A percentile compares a stretch with the other conserved stretches of the same genome.
phyloP scores from a whole-genome alignment of 2,329 filamentous ascomycete species.

The Hypoxylon sp. region DNA sequence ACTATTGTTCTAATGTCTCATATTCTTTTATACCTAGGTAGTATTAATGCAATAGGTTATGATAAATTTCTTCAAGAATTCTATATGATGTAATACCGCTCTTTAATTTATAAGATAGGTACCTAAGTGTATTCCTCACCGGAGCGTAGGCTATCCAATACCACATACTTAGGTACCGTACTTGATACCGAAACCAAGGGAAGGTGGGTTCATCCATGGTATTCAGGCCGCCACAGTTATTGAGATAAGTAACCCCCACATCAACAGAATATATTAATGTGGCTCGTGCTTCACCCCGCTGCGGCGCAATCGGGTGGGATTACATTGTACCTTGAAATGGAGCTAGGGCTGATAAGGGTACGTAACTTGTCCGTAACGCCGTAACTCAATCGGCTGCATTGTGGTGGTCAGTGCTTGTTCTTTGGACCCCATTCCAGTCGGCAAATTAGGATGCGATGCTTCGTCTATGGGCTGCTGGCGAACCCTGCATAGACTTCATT shows the following conservation, averaged over 20 bases:
- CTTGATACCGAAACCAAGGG: not conserved
- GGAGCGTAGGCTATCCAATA: too few relatives aligned
- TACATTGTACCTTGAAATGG: not conserved
- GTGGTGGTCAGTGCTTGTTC: conserved; percentile 36
- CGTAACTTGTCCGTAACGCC: conserved; percentile 1
- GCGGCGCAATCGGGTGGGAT: conserved; percentile 2
- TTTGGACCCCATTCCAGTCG: conserved; percentile 32
- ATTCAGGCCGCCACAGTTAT: not conserved
- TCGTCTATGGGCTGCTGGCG: conserved; percentile 14
- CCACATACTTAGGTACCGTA: too few relatives aligned
- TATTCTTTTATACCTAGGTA: not conserved
- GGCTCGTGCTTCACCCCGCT: conserved; percentile 27
- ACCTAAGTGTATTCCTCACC: too few relatives aligned
- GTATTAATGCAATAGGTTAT: not conserved
- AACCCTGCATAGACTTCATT: conserved; percentile 26
- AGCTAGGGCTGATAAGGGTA: conserved; percentile 40
- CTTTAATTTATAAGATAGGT: too few relatives aligned
- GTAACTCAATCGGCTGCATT: conserved; percentile 18
- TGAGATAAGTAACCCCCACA: not conserved
- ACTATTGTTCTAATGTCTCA: conserved; percentile 3
- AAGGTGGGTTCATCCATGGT: not conserved
- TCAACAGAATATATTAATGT: conserved; percentile 3
- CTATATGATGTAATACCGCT: too few relatives aligned
- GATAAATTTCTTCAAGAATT: too few relatives aligned
- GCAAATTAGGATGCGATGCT: conserved; percentile 41